Evolutionary conservation across 257 asterid species (phyloP).

Genomic region (Nicotiana obtusifolia): DNA sequence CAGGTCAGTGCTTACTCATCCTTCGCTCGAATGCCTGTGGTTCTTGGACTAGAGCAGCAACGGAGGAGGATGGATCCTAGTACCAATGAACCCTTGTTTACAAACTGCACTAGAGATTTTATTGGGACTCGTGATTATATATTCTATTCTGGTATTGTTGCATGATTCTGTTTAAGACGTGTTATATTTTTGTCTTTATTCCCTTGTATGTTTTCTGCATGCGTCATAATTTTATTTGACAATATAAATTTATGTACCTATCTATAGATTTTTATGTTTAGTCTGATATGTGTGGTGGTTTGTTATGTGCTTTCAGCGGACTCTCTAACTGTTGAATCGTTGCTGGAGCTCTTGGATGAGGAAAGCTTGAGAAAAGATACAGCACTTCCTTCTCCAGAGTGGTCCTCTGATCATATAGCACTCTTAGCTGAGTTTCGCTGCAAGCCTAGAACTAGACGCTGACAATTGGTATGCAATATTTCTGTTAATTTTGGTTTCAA

Average conservation of each 20-base stretch:
- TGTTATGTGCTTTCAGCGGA: conserved; percentile 53
- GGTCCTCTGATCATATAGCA: conserved; percentile 99
- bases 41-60: conserved; percentile 64
- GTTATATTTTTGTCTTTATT: neutral
- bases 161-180: neutral
- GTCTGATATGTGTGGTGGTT: neutral
- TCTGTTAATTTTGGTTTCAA: conserved; percentile 1
- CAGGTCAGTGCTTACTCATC: conserved; percentile 99
- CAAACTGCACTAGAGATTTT: conserved; percentile 89
- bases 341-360: conserved; percentile 96
- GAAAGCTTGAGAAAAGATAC: conserved; percentile 90
- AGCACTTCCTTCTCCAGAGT: conserved; percentile 97
- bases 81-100: conserved; percentile 84
- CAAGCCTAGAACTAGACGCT: conserved; percentile 72
- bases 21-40: conserved; percentile 64
- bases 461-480: conserved; percentile 19
- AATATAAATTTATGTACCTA: neutral
- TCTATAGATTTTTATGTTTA: neutral
- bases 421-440: conserved; percentile 93
- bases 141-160: conserved; percentile 76
- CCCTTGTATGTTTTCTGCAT: neutral
- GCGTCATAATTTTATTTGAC: neutral
- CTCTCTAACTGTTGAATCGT: conserved; percentile 75
- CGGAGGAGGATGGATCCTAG: conserved; percentile 76
- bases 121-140: conserved; percentile 89